phyloP scores from a whole-genome alignment of 352 stramenopile genomes.

The Pythium oligandrum region DNA sequence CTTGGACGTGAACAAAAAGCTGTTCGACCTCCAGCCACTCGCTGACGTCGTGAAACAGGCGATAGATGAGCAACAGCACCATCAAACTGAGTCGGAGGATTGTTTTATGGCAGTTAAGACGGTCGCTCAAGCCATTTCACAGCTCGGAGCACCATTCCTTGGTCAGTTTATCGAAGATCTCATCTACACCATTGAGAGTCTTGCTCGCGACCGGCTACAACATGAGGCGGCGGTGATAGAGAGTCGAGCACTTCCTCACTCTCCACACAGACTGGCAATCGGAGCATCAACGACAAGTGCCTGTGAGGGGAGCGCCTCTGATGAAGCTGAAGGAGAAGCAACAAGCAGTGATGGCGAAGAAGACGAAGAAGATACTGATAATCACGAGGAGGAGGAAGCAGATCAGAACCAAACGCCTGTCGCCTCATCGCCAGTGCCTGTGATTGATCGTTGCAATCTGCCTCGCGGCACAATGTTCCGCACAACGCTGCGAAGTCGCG shows the following conservation, averaged over 20 bases:
- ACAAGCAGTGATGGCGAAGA: background rate
- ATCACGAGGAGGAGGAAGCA: no score
- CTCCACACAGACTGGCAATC: background rate
- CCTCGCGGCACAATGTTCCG: constrained; percentile 25
- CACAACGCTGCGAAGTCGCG: constrained; percentile 27
- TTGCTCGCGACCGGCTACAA: constrained; percentile 10
- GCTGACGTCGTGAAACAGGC: background rate
- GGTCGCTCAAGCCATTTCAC: background rate
- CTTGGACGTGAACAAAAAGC: background rate
- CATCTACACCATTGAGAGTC: constrained; percentile 5
- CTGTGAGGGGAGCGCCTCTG: background rate
- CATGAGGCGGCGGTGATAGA: constrained; percentile 5
- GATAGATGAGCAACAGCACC: background rate
- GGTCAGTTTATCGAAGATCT: constrained; percentile 7
- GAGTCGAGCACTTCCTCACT: background rate
- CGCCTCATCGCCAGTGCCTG: background rate
- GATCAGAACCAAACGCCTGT: no score
- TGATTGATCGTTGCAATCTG: background rate
- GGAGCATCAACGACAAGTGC: background rate
- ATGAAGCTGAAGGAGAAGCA: constrained; percentile 4
- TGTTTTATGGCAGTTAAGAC: constrained; percentile 10
- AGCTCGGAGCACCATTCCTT: constrained; percentile 1
- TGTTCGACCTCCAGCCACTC: background rate
- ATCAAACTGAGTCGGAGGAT: background rate
- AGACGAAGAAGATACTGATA: background rate